Conservation (phyloP, 129 eudicot genomes). For the Saposhnikovia divaricata region DNA sequence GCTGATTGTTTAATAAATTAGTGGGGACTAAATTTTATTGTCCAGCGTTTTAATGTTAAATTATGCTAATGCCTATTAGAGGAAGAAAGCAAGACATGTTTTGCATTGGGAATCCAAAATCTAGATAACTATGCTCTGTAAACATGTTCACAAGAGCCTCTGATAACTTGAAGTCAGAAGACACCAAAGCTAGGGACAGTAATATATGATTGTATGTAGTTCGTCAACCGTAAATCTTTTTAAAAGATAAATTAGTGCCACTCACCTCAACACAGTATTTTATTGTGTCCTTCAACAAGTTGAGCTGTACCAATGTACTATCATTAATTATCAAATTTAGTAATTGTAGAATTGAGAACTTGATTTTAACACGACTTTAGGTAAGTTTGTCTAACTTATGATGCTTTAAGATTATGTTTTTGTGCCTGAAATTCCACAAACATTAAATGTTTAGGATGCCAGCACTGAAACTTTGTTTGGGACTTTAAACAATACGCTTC, state of each 20-base stretch:
- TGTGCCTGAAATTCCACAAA: conserved; percentile 16
- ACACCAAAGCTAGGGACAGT: not conserved
- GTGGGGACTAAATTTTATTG: not conserved
- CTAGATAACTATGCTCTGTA: not conserved
- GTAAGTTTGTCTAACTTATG: not conserved
- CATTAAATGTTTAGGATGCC: conserved; percentile 33
- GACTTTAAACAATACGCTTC: conserved; percentile 88
- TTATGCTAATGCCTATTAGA: not conserved
- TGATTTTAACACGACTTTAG: not conserved
- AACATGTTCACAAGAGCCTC: not conserved
- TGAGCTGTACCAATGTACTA: not conserved
- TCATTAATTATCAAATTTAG: not conserved
- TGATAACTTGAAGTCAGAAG: not conserved
- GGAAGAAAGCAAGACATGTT: not conserved
- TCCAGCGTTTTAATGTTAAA: not conserved
- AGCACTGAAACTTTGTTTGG: conserved; percentile 75
- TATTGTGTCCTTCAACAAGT: too few relatives aligned
- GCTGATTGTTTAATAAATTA: not conserved
- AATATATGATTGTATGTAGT: not conserved
- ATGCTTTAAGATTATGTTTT: conserved; percentile 13
- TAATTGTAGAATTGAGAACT: not conserved
- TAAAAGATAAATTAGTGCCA: not conserved
- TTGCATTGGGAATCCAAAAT: not conserved
- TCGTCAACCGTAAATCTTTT: not conserved
- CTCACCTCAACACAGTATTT: not conserved